phyloP scores from a whole-genome alignment of 2,329 filamentous ascomycete species.

The Ophiostoma perfectum region DNA sequence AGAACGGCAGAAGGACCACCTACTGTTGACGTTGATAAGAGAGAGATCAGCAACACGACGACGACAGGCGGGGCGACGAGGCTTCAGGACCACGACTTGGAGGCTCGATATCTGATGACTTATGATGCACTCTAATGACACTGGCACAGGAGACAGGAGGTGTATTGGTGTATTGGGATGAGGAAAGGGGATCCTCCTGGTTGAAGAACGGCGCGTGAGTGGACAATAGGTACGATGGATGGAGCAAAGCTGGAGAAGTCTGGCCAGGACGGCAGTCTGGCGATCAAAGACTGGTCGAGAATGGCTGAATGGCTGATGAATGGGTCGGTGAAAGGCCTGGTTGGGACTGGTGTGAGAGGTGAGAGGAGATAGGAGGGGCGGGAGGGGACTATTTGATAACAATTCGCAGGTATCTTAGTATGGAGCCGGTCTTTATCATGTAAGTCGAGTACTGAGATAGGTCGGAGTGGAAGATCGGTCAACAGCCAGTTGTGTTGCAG shows the following conservation, averaged over 20 bases:
- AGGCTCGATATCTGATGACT: too few species aligned
- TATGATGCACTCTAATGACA: too few species aligned
- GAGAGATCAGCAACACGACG: too few species aligned
- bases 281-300: neutral
- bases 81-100: too few species aligned
- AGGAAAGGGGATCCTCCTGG: neutral
- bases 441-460: conserved; percentile 3
- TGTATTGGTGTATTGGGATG: neutral
- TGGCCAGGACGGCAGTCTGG: neutral
- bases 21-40: too few species aligned
- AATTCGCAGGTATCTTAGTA: neutral
- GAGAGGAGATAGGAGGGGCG: neutral
- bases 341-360: neutral
- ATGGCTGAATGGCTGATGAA: neutral
- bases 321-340: conserved; percentile 7
- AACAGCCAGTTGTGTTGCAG: too few species aligned
- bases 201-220: neutral
- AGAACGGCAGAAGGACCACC: too few species aligned
- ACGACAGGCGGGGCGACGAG: too few species aligned
- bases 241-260: neutral
- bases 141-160: too few species aligned
- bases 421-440: conserved; percentile 6
- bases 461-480: neutral
- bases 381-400: neutral
- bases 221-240: neutral